Evolutionary conservation across 2,329 filamentous ascomycete genomes (phyloP), one percentile per base, ranked within the genome.

Genomic region (Neofusicoccum kwambonambiense): DNA sequence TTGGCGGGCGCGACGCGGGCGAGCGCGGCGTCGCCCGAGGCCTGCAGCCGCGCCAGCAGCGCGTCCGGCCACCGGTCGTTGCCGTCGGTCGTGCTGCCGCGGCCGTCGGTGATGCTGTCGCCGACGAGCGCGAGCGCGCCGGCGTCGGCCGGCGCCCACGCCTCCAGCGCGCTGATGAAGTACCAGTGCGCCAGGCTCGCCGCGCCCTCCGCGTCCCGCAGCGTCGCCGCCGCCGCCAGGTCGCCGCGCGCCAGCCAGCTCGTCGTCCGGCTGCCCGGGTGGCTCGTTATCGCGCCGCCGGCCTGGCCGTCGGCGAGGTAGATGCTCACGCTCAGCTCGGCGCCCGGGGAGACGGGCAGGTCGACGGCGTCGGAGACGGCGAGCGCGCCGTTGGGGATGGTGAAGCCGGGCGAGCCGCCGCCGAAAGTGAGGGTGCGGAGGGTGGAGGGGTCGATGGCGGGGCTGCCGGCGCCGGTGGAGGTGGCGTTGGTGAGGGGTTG

Each of bases 41-140:
- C 2, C 22, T 47, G 64, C n/a, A 65, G 64, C 13, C 44, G 35
- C 19, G 50, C n/a, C 5, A 56, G 22, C 44, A 64, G 34, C n/a
- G 72, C 70, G 45, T 76, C 73, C 0, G 74, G 74, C 74, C 74
- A 77, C 71, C 82, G 83, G 69, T 88, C 84, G 74, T 89, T 88
- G 22, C 72, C 76, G 73, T 89, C 83, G 17, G 83, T 85, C 35
- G 83, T 84, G 65, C 82, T 86, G 49, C 86, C 86, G 31, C 86
- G 80, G 11, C 87, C 87, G 70, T 90, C 87, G 3, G 87, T 89
- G 71, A 90, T 88, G 70, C 83, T 87, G 73, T 92, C 84, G 1
- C 86, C 84, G 49, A 92, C 77, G 50, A 89, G 80, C 12, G 83
- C 75, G 44, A 88, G 76, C 3, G 81, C 78, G 64, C 81, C 72